These are phyloP conservation scores for Phytophthora podocarpi DNA, from an alignment of 352 stramenopile genomes.

Conservation along the genomic window DNA sequence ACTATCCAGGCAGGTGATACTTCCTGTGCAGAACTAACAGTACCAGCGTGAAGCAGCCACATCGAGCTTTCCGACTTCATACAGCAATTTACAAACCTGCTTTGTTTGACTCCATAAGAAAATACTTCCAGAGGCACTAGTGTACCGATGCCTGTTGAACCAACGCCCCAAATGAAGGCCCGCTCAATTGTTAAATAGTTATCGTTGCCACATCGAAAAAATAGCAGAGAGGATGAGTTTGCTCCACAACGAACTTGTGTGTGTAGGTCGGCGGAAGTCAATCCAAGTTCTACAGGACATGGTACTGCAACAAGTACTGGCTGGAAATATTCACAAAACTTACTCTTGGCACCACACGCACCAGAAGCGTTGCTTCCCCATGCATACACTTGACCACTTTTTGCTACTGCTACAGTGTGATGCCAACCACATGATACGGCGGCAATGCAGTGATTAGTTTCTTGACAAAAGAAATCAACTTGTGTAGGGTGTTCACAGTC, in stretches of 20 bases:
- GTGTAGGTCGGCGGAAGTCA: not conserved
- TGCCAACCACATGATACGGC: constrained; percentile 41
- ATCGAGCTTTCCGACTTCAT: not conserved
- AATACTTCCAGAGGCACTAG: constrained; percentile 23
- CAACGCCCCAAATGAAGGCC: constrained; percentile 34
- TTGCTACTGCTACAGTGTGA: constrained; percentile 38
- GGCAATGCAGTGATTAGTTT: constrained; percentile 14
- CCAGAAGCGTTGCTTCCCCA: constrained; percentile 50
- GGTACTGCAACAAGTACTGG: constrained; percentile 41
- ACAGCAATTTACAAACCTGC: not conserved
- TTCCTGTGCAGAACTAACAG: not conserved
- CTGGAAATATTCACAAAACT: constrained; percentile 50
- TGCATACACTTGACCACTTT: constrained; percentile 28
- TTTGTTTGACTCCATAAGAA: not conserved
- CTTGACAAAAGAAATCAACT: constrained; percentile 36
- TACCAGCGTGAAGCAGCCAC: constrained; percentile 3
- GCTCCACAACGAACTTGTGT: constrained; percentile 25
- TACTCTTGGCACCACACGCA: constrained; percentile 46
- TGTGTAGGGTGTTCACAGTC: constrained; percentile 9
- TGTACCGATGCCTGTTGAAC: not conserved
- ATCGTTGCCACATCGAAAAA: not conserved
- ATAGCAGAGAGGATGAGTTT: constrained; percentile 27
- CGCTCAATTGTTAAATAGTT: not conserved
- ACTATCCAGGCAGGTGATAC: constrained; percentile 13
- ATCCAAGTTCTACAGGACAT: not conserved